Conservation (phyloP, 2,329 filamentous ascomycete genomes). For the Fusarium dimerum region DNA sequence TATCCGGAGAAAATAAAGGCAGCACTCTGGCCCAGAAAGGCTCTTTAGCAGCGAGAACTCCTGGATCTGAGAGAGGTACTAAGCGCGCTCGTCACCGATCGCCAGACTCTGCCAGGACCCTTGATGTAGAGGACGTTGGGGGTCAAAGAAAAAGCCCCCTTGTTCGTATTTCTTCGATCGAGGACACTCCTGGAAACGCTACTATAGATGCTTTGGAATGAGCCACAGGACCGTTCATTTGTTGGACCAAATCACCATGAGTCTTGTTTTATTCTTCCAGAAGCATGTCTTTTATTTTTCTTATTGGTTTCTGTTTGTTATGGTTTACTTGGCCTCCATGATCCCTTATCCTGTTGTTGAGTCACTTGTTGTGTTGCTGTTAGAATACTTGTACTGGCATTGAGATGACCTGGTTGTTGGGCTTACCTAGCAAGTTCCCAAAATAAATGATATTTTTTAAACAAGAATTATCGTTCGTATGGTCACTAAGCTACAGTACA, state of each 20-base stretch:
- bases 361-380: too few relatives aligned
- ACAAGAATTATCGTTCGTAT: too few relatives aligned
- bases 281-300: not conserved
- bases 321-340: too few relatives aligned
- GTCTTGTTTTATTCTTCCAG: not conserved
- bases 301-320: not conserved
- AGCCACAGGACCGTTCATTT: not conserved
- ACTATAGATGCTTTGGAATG: not conserved
- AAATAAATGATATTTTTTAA: too few relatives aligned
- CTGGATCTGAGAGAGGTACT: slow-evolving; percentile 35
- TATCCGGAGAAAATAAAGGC: slow-evolving; percentile 3
- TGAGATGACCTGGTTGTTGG: too few relatives aligned
- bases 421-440: too few relatives aligned
- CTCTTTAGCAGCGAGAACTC: not conserved
- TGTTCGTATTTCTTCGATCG: slow-evolving; percentile 23
- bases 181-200: not conserved
- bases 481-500: too few relatives aligned
- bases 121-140: slow-evolving; percentile 52
- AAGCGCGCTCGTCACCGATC: slow-evolving; percentile 47
- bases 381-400: too few relatives aligned
- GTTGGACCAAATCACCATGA: not conserved
- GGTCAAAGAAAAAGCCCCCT: slow-evolving; percentile 35
- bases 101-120: slow-evolving; percentile 40
- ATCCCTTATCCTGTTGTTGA: too few relatives aligned
- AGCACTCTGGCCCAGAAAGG: slow-evolving; percentile 11